Evolutionary conservation across 192 early-diverging fungal species (phyloP).

Genomic region (Entomortierella parvispora): DNA sequence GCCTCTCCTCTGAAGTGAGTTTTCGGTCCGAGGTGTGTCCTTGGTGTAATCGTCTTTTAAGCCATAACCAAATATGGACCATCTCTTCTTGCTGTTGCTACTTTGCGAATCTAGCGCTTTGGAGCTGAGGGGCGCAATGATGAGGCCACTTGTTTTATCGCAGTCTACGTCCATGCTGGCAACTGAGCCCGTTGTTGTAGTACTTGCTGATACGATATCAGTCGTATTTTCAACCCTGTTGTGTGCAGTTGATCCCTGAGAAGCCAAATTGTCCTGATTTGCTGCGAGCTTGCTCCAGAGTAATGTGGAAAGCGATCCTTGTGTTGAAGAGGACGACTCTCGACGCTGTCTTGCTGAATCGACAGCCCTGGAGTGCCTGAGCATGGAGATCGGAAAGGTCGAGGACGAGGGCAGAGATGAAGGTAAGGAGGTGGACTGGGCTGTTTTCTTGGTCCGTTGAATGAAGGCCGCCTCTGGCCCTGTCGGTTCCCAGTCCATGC

Average conservation of each 20-base stretch:
- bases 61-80: conserved; percentile 42
- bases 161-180: neutral
- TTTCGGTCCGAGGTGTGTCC: neutral
- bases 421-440: conserved; percentile 11
- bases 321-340: conserved; percentile 23
- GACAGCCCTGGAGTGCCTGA: conserved; percentile 15
- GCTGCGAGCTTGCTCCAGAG: conserved; percentile 24
- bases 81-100: conserved; percentile 16
- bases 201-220: neutral
- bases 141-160: neutral
- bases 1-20: conserved; percentile 15
- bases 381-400: conserved; percentile 16
- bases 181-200: neutral
- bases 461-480: conserved; percentile 24
- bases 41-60: conserved; percentile 11
- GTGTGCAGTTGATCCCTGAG: neutral
- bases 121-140: conserved; percentile 5
- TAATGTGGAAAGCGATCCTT: conserved; percentile 9
- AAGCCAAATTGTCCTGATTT: conserved; percentile 8
- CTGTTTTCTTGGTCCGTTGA: neutral
- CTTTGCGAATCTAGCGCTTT: neutral
- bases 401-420: conserved; percentile 30
- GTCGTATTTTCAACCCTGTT: neutral
- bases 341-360: conserved; percentile 8
- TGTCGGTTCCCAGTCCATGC: conserved; percentile 42